Evolutionary conservation across 768 basidiomycete genomes (phyloP).

Genomic region (Phallus indusiatus): DNA sequence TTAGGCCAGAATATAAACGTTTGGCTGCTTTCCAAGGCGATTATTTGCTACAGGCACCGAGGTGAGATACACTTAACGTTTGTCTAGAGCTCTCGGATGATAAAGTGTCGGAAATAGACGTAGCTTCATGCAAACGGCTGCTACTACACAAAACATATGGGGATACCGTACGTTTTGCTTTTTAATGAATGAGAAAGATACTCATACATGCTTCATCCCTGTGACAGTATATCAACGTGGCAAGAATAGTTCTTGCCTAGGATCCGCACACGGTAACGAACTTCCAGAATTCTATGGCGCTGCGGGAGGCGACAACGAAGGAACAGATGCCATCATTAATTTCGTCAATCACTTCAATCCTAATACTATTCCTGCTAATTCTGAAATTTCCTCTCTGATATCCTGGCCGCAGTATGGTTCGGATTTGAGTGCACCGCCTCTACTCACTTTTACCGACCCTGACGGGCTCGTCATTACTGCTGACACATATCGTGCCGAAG

Average conservation of each 20-base stretch:
- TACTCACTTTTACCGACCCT: constrained; percentile 32
- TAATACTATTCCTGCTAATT: constrained; percentile 22
- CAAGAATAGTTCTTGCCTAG: constrained; percentile 33
- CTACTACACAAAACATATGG: constrained; percentile 34
- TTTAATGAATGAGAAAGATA: no score
- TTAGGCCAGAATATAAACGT: constrained; percentile 38
- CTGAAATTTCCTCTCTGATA: constrained; percentile 16
- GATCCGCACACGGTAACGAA: constrained; percentile 37
- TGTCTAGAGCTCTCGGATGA: not conserved
- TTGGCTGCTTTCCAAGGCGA: constrained; percentile 44
- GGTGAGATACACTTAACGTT: constrained; percentile 17
- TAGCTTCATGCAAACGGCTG: constrained; percentile 31
- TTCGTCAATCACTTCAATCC: constrained; percentile 36
- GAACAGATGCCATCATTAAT: constrained; percentile 38
- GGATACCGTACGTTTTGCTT: constrained; percentile 26
- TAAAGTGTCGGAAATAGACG: not conserved
- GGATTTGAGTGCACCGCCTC: constrained; percentile 18
- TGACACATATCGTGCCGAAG: constrained; percentile 35
- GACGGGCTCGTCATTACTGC: constrained; percentile 26
- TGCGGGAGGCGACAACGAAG: constrained; percentile 23
- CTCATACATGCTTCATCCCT: not conserved
- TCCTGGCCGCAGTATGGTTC: constrained; percentile 37
- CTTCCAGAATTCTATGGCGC: constrained; percentile 31
- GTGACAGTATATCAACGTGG: constrained; percentile 40
- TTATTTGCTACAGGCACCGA: constrained; percentile 38